Conservation (phyloP, 2,329 filamentous ascomycete species). For the Ceratocystis diversiconidia region DNA sequence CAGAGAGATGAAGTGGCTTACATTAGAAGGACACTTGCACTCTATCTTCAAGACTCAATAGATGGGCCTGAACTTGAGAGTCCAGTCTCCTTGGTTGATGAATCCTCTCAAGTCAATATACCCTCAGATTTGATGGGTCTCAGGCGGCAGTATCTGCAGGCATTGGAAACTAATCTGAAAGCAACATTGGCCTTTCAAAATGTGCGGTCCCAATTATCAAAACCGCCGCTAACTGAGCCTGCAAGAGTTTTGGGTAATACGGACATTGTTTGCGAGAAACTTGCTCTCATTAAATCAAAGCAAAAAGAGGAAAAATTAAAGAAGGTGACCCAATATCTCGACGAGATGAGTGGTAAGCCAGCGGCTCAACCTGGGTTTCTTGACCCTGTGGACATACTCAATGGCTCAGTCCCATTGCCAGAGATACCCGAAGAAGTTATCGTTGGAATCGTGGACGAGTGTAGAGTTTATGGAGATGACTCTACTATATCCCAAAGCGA, state of each 20-base stretch:
- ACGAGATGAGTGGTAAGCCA: constrained; percentile 37
- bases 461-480: constrained; percentile 30
- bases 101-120: constrained; percentile 14
- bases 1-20: constrained; percentile 43
- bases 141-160: constrained; percentile 41
- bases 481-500: constrained; percentile 27
- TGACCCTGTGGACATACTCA: constrained; percentile 35
- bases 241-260: background rate
- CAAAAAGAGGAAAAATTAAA: constrained; percentile 38
- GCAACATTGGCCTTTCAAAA: constrained; percentile 36
- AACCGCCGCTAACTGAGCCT: background rate
- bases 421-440: constrained; percentile 39
- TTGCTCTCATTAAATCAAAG: constrained; percentile 37
- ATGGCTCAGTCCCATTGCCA: constrained; percentile 32
- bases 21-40: constrained; percentile 40
- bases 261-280: constrained; percentile 32
- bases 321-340: constrained; percentile 38
- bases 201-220: constrained; percentile 19
- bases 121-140: constrained; percentile 32
- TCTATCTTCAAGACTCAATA: constrained; percentile 31
- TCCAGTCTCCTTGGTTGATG: constrained; percentile 15
- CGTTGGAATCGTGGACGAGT: constrained; percentile 34
- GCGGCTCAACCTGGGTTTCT: constrained; percentile 37
- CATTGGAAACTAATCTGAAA: constrained; percentile 37
- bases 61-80: constrained; percentile 14